Percentiles rank a stretch among this genome's conserved stretches.
These are phyloP conservation scores for Leavenworthia alabamica DNA, from an alignment of 345 rosid genomes.

Conservation along the genomic window DNA sequence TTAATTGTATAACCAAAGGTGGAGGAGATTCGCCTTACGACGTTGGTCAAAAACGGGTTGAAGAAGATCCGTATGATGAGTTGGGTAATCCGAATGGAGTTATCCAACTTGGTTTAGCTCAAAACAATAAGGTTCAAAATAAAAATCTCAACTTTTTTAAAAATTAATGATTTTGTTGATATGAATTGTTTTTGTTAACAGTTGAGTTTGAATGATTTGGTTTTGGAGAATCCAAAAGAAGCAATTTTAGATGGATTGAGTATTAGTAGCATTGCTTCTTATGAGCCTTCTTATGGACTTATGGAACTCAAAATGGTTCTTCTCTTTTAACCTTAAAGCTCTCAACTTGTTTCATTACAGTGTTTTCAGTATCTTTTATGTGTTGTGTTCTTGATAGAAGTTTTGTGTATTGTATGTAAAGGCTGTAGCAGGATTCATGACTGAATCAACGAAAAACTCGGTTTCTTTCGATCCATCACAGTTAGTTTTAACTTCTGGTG, in stretches of 20 bases:
- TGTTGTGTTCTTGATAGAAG: constrained; percentile 11
- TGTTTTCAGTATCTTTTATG: background rate
- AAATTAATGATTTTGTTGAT: constrained; percentile 38
- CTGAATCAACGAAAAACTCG: constrained; percentile 45
- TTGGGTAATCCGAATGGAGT: constrained; percentile 61
- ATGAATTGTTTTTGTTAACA: background rate
- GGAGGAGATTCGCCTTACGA: constrained; percentile 47
- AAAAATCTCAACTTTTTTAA: background rate
- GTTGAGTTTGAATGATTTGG: constrained; percentile 39
- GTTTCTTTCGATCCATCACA: constrained; percentile 61
- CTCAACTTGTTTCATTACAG: background rate
- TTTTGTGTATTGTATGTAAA: constrained; percentile 25
- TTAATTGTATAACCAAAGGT: constrained; percentile 38
- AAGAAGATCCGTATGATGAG: constrained; percentile 68
- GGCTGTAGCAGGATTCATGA: constrained; percentile 79
- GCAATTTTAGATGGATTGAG: constrained; percentile 43
- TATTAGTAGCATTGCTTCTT: constrained; percentile 57
- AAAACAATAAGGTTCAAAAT: constrained; percentile 41
- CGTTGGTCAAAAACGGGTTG: constrained; percentile 47
- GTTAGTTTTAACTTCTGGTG: constrained; percentile 62
- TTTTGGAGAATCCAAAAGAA: constrained; percentile 46
- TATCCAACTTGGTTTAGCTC: constrained; percentile 67
- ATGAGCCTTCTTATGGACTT: constrained; percentile 65
- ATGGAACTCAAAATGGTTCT: constrained; percentile 72
- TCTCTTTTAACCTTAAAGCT: background rate